Evolutionary conservation across 192 early-diverging fungal species (phyloP).

Genomic region (Piromyces finnis): DNA sequence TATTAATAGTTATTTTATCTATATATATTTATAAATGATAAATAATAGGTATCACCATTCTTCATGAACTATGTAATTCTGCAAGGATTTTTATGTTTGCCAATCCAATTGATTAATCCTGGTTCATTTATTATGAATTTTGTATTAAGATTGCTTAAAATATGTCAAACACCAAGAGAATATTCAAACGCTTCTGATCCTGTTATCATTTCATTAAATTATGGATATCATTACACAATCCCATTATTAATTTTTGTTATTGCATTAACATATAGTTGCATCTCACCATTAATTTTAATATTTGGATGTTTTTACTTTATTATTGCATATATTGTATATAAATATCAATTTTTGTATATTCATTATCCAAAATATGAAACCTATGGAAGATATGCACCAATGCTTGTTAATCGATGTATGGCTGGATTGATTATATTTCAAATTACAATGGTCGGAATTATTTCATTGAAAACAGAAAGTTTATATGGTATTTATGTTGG

Average conservation of each 20-base stretch:
- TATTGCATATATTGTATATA: slow-evolving; percentile 45
- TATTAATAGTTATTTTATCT: no score
- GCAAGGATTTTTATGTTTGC: slow-evolving; percentile 48
- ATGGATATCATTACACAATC: slow-evolving; percentile 48
- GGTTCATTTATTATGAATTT: slow-evolving; percentile 36
- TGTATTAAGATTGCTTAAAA: slow-evolving; percentile 24
- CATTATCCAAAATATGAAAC: slow-evolving; percentile 26
- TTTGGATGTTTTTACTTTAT: slow-evolving; percentile 50
- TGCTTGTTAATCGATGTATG: slow-evolving; percentile 29
- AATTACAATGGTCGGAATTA: slow-evolving; percentile 28
- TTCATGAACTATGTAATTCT: slow-evolving; percentile 59
- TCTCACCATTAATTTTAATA: slow-evolving; percentile 51
- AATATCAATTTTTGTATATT: slow-evolving; percentile 56
- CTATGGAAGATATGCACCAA: slow-evolving; percentile 26
- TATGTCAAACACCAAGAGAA: slow-evolving; percentile 61
- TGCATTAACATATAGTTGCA: slow-evolving; percentile 54
- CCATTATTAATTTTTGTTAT: slow-evolving; percentile 56
- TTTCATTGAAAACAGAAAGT: slow-evolving; percentile 15
- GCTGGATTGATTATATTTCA: slow-evolving; percentile 39
- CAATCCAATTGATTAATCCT: slow-evolving; percentile 50
- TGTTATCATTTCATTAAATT: slow-evolving; percentile 30
- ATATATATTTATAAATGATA: no score
- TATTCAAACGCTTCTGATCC: slow-evolving; percentile 56
- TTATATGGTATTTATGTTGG: not conserved
- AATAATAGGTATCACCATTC: slow-evolving; percentile 41